Conservation (phyloP, 306 rosid genomes). For the Quercus robur region DNA sequence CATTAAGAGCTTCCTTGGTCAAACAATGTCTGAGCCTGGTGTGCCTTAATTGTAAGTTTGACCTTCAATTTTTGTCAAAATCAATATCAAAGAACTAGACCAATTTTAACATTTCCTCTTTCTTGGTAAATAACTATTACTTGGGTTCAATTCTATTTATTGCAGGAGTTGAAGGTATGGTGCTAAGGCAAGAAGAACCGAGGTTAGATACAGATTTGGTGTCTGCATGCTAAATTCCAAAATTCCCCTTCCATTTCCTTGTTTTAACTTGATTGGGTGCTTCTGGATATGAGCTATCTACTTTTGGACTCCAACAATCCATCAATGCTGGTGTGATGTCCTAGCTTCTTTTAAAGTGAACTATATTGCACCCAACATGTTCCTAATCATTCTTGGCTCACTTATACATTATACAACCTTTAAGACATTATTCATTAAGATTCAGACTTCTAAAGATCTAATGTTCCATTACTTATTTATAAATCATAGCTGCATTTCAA, state of each 20-base stretch:
- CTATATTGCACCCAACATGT: neutral
- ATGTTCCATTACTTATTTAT: too few species aligned
- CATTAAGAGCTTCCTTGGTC: slow-evolving; percentile 12
- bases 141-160: neutral
- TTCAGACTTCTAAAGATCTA: neutral
- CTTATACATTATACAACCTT: neutral
- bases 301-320: neutral
- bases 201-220: neutral
- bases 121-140: neutral
- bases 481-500: too few species aligned
- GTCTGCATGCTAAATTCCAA: neutral
- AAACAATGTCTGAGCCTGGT: slow-evolving; percentile 3
- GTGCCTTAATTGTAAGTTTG: slow-evolving; percentile 3
- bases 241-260: neutral
- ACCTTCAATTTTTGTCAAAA: neutral
- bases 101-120: neutral
- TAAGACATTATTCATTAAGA: neutral
- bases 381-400: neutral
- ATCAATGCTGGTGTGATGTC: neutral
- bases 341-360: neutral
- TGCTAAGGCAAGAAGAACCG: neutral
- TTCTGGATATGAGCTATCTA: neutral
- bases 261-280: neutral
- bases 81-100: neutral
- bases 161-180: slow-evolving; percentile 1